Evolutionary conservation across 495 filamentous ascomycete genomes (phyloP), one percentile per base, ranked within the genome.

Genomic region (Trypethelium eluteriae): DNA sequence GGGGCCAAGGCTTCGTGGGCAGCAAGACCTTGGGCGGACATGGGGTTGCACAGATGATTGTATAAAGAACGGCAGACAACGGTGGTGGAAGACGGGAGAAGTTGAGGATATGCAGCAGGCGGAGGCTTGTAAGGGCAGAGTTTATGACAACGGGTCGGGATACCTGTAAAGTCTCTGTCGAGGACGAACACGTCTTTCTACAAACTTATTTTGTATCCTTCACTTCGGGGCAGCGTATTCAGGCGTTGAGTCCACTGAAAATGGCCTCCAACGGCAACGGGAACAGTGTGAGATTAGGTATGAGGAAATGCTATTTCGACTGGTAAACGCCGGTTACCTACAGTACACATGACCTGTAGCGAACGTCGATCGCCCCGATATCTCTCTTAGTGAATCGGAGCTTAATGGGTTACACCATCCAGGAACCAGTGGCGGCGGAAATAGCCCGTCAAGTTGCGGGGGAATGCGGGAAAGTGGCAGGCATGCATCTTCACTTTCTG

Each of bases 21-120:
- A 97, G 93, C 82, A 98, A 98, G 86, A 98, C 95, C 32, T 80
- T 99, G 66, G 94, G 94, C 68, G 94, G 94, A 49, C 89, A 90
- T 68, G 94, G 95, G 25, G 86, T 98, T 69, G 93, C 93, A 68
- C 93, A 97, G 81, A 97, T 98, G 95, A 98, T 99, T 79, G 92
- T 98, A 75, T 97, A 82, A 83, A 72, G 47, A 53, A 41, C 25
- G 34, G 62, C 4, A 1, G 18, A 11, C 4, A 7, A 36, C 1
- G 6, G 32, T 3, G 32, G n/a, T 1, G n/a, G 49, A 14, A 0
- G 5, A 25, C n/a, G 5, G 49, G 5, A 5, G 5, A 25, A 5
- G 5, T 1, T 53, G 53, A 59, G 36, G 53, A 59, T 1, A 36
- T 36, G 7, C 11, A 59, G 53, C 11, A 34, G 18, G 18, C 49